Evolutionary conservation across 1,139 yeast genomes (phyloP).

Genomic region (Meyerozyma elateridarum): DNA sequence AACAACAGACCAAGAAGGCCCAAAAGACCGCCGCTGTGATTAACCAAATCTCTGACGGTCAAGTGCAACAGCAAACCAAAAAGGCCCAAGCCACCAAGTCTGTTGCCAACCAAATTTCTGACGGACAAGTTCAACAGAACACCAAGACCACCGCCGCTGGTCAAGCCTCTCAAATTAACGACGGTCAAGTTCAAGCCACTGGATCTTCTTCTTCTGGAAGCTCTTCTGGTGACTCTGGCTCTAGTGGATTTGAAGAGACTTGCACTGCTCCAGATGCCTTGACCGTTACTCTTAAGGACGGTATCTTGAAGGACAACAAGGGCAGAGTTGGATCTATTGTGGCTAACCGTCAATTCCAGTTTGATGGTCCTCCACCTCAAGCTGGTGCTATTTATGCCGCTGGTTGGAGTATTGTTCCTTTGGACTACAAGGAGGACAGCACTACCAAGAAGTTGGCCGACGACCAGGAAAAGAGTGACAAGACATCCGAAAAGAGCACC

Average conservation of each 20-base stretch:
- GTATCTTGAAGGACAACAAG: slow-evolving; percentile 27
- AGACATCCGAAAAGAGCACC: background rate
- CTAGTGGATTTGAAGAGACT: slow-evolving; percentile 13
- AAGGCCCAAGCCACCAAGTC: slow-evolving; percentile 6
- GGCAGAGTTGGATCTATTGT: slow-evolving; percentile 42
- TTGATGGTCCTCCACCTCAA: slow-evolving; percentile 43
- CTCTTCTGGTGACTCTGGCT: slow-evolving; percentile 3
- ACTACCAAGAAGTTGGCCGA: slow-evolving; percentile 10
- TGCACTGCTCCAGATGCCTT: slow-evolving; percentile 28
- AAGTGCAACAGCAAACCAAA: slow-evolving; percentile 7
- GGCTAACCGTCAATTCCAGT: slow-evolving; percentile 43
- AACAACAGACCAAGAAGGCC: slow-evolving; percentile 8
- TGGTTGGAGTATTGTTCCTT: slow-evolving; percentile 34
- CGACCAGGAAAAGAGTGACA: slow-evolving; percentile 5
- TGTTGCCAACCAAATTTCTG: slow-evolving; percentile 7
- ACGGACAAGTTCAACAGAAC: slow-evolving; percentile 9
- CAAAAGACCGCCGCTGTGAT: background rate
- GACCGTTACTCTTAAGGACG: slow-evolving; percentile 23
- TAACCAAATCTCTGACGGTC: slow-evolving; percentile 8
- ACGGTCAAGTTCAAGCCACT: slow-evolving; percentile 9
- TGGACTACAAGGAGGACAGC: slow-evolving; percentile 13
- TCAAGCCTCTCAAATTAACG: slow-evolving; percentile 2
- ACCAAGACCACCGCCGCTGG: slow-evolving; percentile 25
- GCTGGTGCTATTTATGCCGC: slow-evolving; percentile 38
- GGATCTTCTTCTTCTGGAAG: background rate